Base-by-base conservation (phyloP, 2,329 filamentous ascomycete genomes). In the Hirsutella rhossiliensis region DNA sequence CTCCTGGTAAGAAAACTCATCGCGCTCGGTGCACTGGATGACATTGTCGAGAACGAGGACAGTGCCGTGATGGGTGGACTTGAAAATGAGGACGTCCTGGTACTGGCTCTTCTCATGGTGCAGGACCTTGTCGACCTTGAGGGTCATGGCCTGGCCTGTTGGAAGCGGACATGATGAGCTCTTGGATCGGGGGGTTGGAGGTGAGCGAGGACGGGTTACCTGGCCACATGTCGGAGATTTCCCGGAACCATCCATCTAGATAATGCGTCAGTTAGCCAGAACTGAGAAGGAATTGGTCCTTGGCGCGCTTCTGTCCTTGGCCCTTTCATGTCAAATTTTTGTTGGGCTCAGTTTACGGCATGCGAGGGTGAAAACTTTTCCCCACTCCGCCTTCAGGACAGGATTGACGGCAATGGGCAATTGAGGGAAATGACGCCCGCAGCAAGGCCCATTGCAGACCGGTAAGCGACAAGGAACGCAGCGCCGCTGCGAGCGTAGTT, bases 81-180 rank as follows among this genome's bases (percentile, higher is more conserved):
- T 85, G 74, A 98, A 98, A 74, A 97, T 87, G 59, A 98, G 82
- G 53, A 98, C 90, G 63, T 98, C 92, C 72, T 98, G 92, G 75
- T 96, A 98, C 75, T 94, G 75, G 76, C 85, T 92, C 80, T 96
- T 97, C 75, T 98, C 92, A 75, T 97, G 90, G 78, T 96, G 89
- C 51, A 98, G 76, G 61, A 98, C 82, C 75, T 96, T 87, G 67
- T 98, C 90, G 69, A 98, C 92, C 70, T 86, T 88, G 64, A 95
- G 83, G 56, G 86, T 96, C 90, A 97, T 97, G 65, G 92, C 92
- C 75, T 97, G 92, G 65, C 92, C 87, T 75, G 48, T 40, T 28
- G 31, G 41, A 5, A 9, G 6, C 7, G 18, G 18, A 18, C 20
- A 20, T 29, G 41, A 47, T 50, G 41, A 50, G 48, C 19, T 12